Percentiles rank a stretch among this genome's conserved stretches.
phyloP scores from a whole-genome alignment of 1,284 basidiomycete genomes.

The Apiotrichum domesticum region DNA sequence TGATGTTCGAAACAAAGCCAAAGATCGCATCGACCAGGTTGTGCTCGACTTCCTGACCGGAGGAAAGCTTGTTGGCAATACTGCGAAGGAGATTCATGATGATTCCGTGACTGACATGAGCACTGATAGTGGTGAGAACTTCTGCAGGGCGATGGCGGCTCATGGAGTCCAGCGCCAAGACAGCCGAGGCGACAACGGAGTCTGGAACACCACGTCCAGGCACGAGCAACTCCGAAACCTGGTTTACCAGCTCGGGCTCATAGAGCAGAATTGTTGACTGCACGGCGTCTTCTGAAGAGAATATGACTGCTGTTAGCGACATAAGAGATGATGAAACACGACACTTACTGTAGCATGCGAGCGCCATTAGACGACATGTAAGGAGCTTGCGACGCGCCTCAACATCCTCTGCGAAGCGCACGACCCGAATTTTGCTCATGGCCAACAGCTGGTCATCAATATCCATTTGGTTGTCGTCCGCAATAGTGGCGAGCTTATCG shows the following conservation, averaged over 20 bases:
- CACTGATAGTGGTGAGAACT: constrained; percentile 84
- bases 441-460: constrained; percentile 83
- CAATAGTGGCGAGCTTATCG: constrained; percentile 65
- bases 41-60: constrained; percentile 57
- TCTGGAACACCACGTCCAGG: constrained; percentile 52
- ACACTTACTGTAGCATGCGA: constrained; percentile 65
- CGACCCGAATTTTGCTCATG: constrained; percentile 77
- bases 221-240: constrained; percentile 83
- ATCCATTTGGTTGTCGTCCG: constrained; percentile 68
- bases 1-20: constrained; percentile 79
- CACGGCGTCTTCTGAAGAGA: constrained; percentile 66
- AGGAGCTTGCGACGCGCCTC: constrained; percentile 72
- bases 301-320: constrained; percentile 54
- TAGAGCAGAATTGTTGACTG: constrained; percentile 77
- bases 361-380: constrained; percentile 72
- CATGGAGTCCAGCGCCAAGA: constrained; percentile 84
- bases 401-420: constrained; percentile 58
- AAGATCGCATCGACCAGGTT: constrained; percentile 81
- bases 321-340: not conserved
- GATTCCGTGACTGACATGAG: constrained; percentile 92
- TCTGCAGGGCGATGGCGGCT: constrained; percentile 78
- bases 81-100: constrained; percentile 80
- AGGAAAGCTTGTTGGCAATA: constrained; percentile 64
- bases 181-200: constrained; percentile 73
- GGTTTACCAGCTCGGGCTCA: constrained; percentile 81